phyloP scores from a whole-genome alignment of 768 basidiomycete genomes.

The Auricularia auricula-judae region DNA sequence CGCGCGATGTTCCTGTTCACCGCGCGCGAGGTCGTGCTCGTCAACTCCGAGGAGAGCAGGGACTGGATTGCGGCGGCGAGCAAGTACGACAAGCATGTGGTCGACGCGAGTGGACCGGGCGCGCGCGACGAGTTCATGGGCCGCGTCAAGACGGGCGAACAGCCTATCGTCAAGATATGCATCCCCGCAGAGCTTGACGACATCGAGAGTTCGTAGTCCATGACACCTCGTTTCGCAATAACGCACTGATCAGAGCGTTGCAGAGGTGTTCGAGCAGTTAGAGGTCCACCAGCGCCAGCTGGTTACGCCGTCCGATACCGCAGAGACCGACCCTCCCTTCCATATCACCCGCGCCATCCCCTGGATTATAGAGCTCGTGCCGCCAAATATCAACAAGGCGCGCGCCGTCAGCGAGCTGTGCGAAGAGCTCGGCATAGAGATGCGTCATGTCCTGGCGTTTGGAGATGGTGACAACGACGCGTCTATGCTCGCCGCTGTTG shows the following conservation, averaged over 20 bases:
- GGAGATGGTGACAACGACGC: conserved; percentile 8
- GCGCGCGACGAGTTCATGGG: background rate
- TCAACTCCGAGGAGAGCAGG: conserved; percentile 1
- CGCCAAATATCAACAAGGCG: conserved; percentile 3
- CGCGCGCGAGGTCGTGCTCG: conserved; percentile 1
- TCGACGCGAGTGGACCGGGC: conserved; percentile 1
- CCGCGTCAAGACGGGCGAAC: conserved; percentile 1
- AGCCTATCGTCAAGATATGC: conserved; percentile 4
- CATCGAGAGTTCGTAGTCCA: background rate
- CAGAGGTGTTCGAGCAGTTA: background rate
- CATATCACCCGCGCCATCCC: conserved; percentile 7
- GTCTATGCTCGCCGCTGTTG: conserved; percentile 2
- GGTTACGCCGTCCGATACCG: background rate
- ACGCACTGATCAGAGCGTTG: background rate
- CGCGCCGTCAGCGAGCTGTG: conserved; percentile 3
- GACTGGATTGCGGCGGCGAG: conserved; percentile 5
- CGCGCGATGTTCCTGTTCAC: conserved; percentile 7
- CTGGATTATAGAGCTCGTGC: conserved; percentile 5
- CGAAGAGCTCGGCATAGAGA: background rate
- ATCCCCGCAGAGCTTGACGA: conserved; percentile 1
- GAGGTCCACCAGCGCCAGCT: background rate
- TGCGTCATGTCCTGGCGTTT: conserved; percentile 4
- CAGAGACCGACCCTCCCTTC: background rate
- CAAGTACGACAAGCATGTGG: conserved; percentile 5
- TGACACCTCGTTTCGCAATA: background rate